Conservation (phyloP, 1,284 basidiomycete species). For the Ceratobasidium papillatum region DNA sequence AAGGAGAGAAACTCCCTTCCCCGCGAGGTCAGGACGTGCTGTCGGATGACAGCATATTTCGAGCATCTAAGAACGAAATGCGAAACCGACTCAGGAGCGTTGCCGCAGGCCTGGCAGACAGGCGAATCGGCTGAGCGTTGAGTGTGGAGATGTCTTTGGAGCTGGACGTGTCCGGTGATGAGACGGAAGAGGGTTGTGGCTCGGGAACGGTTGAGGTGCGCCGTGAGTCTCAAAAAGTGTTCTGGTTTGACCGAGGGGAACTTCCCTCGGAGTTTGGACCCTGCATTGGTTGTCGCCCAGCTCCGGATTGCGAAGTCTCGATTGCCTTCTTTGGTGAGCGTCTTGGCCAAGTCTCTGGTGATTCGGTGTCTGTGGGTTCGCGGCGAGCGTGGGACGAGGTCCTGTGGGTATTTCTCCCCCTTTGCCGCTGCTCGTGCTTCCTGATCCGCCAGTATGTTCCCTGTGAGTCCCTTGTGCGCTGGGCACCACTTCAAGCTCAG, state of each 20-base stretch:
- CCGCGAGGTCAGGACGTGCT: not conserved
- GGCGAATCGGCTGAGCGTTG: not conserved
- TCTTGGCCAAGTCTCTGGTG: not conserved
- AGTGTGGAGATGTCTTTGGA: not conserved
- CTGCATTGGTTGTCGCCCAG: not conserved
- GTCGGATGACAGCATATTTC: not conserved
- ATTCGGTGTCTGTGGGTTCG: not conserved
- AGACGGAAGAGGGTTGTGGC: slow-evolving; percentile 9
- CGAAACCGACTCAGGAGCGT: not conserved
- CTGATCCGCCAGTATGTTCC: not conserved
- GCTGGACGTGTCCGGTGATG: slow-evolving; percentile 11
- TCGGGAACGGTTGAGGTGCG: not conserved
- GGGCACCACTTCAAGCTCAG: slow-evolving; percentile 12
- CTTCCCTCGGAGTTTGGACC: not conserved
- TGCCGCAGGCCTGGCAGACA: not conserved
- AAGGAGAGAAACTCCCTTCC: not conserved
- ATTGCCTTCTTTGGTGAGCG: not conserved
- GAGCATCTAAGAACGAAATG: not conserved
- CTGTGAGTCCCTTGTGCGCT: not conserved
- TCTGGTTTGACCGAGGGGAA: not conserved
- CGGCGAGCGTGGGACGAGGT: not conserved
- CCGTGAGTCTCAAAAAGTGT: not conserved
- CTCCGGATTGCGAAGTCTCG: not conserved
- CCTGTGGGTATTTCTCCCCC: not conserved
- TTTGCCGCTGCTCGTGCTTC: not conserved